Evolutionary conservation across 352 stramenopile genomes (phyloP).

Genomic region (Globisporangium viniferum): DNA sequence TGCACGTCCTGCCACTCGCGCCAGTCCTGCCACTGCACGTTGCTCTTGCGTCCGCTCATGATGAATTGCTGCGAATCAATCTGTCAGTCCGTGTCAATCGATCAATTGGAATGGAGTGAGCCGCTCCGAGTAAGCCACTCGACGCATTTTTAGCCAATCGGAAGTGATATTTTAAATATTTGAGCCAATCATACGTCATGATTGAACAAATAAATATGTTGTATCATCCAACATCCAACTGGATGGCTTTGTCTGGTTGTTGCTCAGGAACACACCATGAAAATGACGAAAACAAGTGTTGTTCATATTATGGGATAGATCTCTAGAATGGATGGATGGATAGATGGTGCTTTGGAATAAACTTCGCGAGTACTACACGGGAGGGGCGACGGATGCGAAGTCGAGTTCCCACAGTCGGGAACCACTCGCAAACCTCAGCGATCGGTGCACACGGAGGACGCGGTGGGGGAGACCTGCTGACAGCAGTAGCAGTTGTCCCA

Average conservation of each 20-base stretch:
- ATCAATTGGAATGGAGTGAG: slow-evolving; percentile 1
- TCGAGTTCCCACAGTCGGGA: not conserved
- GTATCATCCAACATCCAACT: too few relatives aligned
- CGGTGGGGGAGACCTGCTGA: slow-evolving; percentile 65
- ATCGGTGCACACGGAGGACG: slow-evolving; percentile 62
- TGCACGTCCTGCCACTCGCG: slow-evolving; percentile 71
- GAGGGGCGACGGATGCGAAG: not conserved
- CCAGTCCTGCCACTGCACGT: slow-evolving; percentile 67
- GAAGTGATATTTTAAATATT: not conserved
- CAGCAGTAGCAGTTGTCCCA: slow-evolving; percentile 80
- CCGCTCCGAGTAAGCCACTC: not conserved
- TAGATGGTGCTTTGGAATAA: not conserved
- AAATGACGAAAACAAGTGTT: not conserved
- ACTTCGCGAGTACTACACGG: not conserved
- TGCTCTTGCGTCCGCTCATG: slow-evolving; percentile 53
- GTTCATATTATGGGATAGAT: slow-evolving; percentile 16
- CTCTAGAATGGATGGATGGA: slow-evolving; percentile 10
- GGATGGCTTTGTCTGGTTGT: too few relatives aligned
- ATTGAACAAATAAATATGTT: not conserved
- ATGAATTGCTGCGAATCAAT: slow-evolving; percentile 1
- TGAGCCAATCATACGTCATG: slow-evolving; percentile 5
- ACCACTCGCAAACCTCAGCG: slow-evolving; percentile 16
- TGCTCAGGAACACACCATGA: not conserved
- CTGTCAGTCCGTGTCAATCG: not conserved
- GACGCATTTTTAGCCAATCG: slow-evolving; percentile 2